Base-by-base conservation (phyloP, 2,329 filamentous ascomycete species). In the Epichloe elymi region DNA sequence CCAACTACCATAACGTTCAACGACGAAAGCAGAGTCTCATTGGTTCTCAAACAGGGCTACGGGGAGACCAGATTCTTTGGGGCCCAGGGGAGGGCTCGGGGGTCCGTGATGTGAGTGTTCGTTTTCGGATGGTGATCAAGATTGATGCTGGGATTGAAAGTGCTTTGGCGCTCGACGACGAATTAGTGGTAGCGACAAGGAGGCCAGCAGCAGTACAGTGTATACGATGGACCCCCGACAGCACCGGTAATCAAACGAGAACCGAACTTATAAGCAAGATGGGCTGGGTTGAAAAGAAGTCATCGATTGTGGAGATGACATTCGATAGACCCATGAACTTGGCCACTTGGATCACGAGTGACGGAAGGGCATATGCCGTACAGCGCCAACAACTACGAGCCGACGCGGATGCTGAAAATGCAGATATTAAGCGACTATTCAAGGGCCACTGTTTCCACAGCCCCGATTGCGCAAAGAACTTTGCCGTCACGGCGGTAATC, bases 101-200 rank as follows among this genome's bases (percentile, higher is more conserved):
- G 88, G 83, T 95, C 48, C 80, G 82, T 49, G 93, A 98, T 67
- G 81, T 95, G 51, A 95, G 85, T 60, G 77, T 98, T 46, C 85
- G 88, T 11, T 98, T 98, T 67, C 81, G 91, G 52, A 95, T 96
- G 86, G 91, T 95, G 14, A 97, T 98, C 62, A 94, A 95, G 64
- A 88, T 98, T 17, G 93, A 98, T 67, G 93, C 93, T 3, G 93
- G 93, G 2, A 96, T 98, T 59, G 83, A 83, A 58, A 87, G 83
- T 60, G 88, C 87, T 11, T 71, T 97, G 50, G 91, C 93, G 2
- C 75, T 97, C 20, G 93, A 97, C 57, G 88, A 95, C 51, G 93
- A 97, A 66, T 73, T 98, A 40, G 76, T 97, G 20, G 90, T 98
- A 49, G 88, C 93, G 4, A 98, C 93, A 0, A 76, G 81, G 52